Conservation (phyloP, 2,329 filamentous ascomycete genomes). For the Apiospora aurea region DNA sequence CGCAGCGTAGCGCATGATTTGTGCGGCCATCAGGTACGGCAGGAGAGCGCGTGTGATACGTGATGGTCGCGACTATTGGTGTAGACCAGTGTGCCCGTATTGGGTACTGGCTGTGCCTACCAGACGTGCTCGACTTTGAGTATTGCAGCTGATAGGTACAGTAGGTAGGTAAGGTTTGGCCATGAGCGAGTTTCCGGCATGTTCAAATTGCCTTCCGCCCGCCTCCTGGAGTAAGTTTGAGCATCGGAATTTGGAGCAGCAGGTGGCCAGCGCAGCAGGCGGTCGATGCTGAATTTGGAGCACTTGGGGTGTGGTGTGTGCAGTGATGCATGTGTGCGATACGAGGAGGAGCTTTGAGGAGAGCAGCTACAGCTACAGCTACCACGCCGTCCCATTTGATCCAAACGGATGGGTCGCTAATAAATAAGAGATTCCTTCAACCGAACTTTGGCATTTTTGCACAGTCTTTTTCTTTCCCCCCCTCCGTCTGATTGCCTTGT, state of each 20-base stretch:
- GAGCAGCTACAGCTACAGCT: background rate
- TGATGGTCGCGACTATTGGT: background rate
- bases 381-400: background rate
- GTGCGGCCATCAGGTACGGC: background rate
- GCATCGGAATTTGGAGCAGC: background rate
- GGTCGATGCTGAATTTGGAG: background rate
- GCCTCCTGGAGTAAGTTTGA: background rate
- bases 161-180: background rate
- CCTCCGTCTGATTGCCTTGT: background rate
- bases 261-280: too few relatives aligned
- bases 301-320: background rate
- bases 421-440: background rate
- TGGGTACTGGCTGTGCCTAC: too few relatives aligned
- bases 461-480: background rate
- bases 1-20: slow-evolving; percentile 18
- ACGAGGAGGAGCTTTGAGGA: background rate
- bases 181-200: background rate
- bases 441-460: slow-evolving; percentile 5
- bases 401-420: background rate
- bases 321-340: background rate
- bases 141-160: background rate
- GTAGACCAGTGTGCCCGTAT: background rate
- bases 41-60: background rate
- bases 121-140: background rate
- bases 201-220: background rate